Evolutionary conservation across 805 yeast species (phyloP).

Genomic region (Ogataea methylovora): DNA sequence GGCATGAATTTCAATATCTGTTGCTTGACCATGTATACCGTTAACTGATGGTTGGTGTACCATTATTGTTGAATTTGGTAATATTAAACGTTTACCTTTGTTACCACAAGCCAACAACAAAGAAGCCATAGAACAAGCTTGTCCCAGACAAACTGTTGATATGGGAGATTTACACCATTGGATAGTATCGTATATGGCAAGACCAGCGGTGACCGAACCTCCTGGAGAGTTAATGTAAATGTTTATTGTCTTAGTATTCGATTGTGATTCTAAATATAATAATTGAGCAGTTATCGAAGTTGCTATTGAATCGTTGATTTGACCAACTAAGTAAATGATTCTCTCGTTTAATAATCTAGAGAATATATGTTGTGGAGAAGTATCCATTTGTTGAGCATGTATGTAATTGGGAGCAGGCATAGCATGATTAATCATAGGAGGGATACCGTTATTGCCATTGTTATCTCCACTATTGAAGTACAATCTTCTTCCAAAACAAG

Average conservation of each 20-base stretch:
- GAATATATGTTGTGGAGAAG: slow-evolving; percentile 5
- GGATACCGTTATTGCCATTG: no score
- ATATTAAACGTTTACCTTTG: slow-evolving; percentile 19
- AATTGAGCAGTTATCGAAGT: slow-evolving; percentile 13
- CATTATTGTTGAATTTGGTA: slow-evolving; percentile 26
- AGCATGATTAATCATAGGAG: no score
- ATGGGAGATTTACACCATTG: slow-evolving; percentile 25
- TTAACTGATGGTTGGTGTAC: slow-evolving; percentile 25
- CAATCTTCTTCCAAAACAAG: no score
- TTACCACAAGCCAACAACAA: slow-evolving; percentile 22
- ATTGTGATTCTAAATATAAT: slow-evolving; percentile 16
- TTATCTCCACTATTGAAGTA: no score
- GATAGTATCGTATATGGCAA: slow-evolving; percentile 28
- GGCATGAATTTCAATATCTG: slow-evolving; percentile 28
- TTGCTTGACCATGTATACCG: slow-evolving; percentile 23
- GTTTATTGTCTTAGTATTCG: slow-evolving; percentile 14
- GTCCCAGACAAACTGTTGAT: slow-evolving; percentile 27
- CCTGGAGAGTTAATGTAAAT: slow-evolving; percentile 26
- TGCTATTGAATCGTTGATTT: slow-evolving; percentile 8
- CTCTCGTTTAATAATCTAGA: slow-evolving; percentile 7
- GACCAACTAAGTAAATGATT: slow-evolving; percentile 9
- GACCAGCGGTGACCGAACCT: slow-evolving; percentile 25
- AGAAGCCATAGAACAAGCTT: slow-evolving; percentile 28
- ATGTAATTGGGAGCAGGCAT: no score
- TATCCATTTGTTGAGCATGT: no score